phyloP scores from a whole-genome alignment of 2,329 filamentous ascomycete genomes.

The Hypoxylon sp. region DNA sequence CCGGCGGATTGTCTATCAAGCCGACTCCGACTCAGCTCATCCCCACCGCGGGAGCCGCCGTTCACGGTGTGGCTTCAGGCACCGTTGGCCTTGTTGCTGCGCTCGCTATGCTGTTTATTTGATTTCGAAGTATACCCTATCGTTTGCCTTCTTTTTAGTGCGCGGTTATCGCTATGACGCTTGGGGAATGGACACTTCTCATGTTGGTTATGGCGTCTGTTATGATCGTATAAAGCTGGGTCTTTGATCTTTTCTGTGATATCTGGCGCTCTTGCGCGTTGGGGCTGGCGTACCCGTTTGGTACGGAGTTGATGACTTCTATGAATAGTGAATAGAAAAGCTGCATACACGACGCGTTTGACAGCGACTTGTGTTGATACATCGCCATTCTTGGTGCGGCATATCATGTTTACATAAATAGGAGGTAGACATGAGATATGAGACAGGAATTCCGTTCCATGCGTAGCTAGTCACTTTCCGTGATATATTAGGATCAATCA shows the following conservation, averaged over 20 bases:
- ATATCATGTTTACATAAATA: neutral
- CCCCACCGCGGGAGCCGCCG: constrained; percentile 40
- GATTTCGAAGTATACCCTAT: constrained; percentile 10
- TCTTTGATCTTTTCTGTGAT: constrained; percentile 7
- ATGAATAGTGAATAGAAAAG: constrained; percentile 27
- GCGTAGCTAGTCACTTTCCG: neutral
- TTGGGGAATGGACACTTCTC: neutral
- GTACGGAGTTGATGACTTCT: constrained; percentile 4
- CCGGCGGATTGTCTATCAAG: constrained; percentile 31
- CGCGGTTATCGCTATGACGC: neutral
- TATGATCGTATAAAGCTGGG: constrained; percentile 9
- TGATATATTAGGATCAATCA: neutral
- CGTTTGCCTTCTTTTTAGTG: neutral
- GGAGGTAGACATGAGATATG: neutral
- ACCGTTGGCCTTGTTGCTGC: constrained; percentile 43
- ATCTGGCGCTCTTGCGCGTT: constrained; percentile 4
- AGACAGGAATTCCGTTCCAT: neutral
- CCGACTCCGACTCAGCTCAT: constrained; percentile 26
- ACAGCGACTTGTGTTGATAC: neutral
- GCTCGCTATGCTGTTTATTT: constrained; percentile 43
- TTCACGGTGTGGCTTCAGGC: constrained; percentile 38
- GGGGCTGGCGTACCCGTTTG: constrained; percentile 27
- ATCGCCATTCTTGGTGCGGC: neutral
- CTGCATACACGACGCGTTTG: constrained; percentile 24
- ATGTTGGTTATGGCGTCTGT: neutral